phyloP scores from a whole-genome alignment of 1,139 yeast species.

The Geotrichum reessii region DNA sequence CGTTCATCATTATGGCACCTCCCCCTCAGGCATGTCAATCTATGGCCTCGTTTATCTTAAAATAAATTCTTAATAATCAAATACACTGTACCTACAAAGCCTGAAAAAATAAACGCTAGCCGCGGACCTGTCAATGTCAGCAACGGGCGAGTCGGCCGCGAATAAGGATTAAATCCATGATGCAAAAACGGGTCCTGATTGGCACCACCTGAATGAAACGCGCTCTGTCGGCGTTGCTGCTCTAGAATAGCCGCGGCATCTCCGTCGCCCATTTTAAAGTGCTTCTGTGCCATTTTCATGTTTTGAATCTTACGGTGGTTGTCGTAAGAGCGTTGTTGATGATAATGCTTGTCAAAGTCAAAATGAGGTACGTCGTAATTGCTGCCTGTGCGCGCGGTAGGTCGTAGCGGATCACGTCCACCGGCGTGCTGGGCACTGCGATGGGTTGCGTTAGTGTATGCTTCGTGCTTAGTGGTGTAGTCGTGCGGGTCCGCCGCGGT shows the following conservation, averaged over 20 bases:
- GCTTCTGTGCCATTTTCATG: conserved; percentile 6
- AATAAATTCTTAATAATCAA: conserved; percentile 6
- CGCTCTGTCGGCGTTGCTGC: background rate
- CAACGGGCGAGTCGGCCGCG: conserved; percentile 4
- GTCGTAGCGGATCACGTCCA: conserved; percentile 26
- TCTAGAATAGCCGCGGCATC: background rate
- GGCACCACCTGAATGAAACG: background rate
- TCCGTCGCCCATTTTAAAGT: background rate
- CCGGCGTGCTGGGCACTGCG: conserved; percentile 26
- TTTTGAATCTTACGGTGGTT: conserved; percentile 32
- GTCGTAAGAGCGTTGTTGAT: conserved; percentile 59
- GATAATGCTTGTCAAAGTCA: conserved; percentile 59
- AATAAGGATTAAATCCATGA: conserved; percentile 2
- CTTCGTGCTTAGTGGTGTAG: conserved; percentile 10
- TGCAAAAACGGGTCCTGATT: conserved; percentile 1
- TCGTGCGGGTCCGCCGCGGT: conserved; percentile 5
- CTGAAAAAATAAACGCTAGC: conserved; percentile 1
- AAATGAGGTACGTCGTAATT: conserved; percentile 73
- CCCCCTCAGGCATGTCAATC: too few species aligned
- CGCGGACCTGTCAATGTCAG: conserved; percentile 11
- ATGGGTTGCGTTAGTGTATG: conserved; percentile 14
- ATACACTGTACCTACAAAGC: conserved; percentile 4
- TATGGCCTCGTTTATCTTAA: background rate
- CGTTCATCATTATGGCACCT: background rate
- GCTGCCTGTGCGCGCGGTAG: conserved; percentile 34